A percentile compares a stretch with the other conserved stretches of the same genome.
phyloP scores from a whole-genome alignment of 345 rosid genomes.

The Euphorbia peplus region DNA sequence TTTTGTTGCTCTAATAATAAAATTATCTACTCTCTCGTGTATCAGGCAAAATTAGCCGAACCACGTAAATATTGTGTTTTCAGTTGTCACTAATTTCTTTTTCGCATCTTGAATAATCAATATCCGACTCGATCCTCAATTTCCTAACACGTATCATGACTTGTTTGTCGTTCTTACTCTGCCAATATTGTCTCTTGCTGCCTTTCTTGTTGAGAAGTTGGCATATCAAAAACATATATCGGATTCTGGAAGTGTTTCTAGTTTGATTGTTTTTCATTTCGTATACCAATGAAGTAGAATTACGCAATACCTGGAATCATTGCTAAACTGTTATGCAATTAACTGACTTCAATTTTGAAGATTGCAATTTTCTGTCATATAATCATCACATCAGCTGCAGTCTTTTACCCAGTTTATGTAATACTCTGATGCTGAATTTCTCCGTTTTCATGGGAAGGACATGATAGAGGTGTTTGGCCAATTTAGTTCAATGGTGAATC shows the following conservation, averaged over 20 bases:
- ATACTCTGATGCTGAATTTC: too few species aligned
- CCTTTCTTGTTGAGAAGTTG: conserved; percentile 74
- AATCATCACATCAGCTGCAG: conserved; percentile 58
- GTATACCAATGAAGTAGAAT: not conserved
- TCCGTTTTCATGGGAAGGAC: too few species aligned
- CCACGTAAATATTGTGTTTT: too few species aligned
- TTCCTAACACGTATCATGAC: conserved; percentile 10
- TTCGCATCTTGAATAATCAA: too few species aligned
- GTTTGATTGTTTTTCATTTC: not conserved
- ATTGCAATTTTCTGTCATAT: conserved; percentile 58
- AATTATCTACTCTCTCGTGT: too few species aligned
- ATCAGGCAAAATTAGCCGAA: too few species aligned
- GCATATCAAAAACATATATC: conserved; percentile 51
- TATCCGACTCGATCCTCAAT: too few species aligned
- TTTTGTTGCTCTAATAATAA: too few species aligned
- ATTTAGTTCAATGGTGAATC: too few species aligned
- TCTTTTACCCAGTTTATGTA: conserved; percentile 76
- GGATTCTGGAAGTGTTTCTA: conserved; percentile 54
- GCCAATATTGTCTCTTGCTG: conserved; percentile 71
- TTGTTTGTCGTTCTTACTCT: conserved; percentile 69
- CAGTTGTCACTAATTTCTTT: too few species aligned
- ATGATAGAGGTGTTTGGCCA: too few species aligned
- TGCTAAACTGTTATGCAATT: conserved; percentile 3
- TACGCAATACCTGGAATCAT: not conserved
- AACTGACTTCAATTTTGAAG: conserved; percentile 41